A percentile compares a stretch with the other conserved stretches of the same genome.
These are phyloP conservation scores for Clavulina sp. DNA, from an alignment of 768 basidiomycete genomes.

Conservation along the genomic window DNA sequence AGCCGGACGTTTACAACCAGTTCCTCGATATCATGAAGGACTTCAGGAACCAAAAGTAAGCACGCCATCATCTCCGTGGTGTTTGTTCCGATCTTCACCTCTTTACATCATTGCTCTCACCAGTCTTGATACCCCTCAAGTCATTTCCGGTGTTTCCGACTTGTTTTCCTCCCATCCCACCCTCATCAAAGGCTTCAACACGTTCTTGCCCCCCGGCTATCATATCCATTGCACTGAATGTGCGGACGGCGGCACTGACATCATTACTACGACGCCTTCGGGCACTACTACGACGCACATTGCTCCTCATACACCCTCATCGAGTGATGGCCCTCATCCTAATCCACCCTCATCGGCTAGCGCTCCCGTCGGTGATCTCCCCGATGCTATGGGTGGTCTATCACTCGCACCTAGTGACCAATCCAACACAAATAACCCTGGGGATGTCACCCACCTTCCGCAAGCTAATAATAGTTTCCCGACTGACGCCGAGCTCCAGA, in stretches of 20 bases:
- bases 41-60: conserved; percentile 17
- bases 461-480: too few relatives aligned
- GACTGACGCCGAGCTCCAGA: too few relatives aligned
- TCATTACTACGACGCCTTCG: too few relatives aligned
- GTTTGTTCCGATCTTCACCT: neutral
- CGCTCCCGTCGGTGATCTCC: too few relatives aligned
- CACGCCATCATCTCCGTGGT: conserved; percentile 16
- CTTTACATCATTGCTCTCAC: conserved; percentile 12
- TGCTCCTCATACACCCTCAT: too few relatives aligned
- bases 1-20: conserved; percentile 24
- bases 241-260: neutral
- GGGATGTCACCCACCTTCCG: too few relatives aligned
- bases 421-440: too few relatives aligned
- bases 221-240: conserved; percentile 19
- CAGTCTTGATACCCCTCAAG: conserved; percentile 32
- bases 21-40: conserved; percentile 29
- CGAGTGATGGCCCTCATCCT: too few relatives aligned
- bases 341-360: too few relatives aligned
- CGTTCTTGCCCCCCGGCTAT: conserved; percentile 32
- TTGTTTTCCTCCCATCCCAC: conserved; percentile 29
- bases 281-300: too few relatives aligned
- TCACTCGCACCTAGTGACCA: too few relatives aligned
- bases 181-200: conserved; percentile 34
- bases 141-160: conserved; percentile 31
- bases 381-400: too few relatives aligned